Base-by-base conservation (phyloP, 177 flowering plant genomes). In the Telopea speciosissima region DNA sequence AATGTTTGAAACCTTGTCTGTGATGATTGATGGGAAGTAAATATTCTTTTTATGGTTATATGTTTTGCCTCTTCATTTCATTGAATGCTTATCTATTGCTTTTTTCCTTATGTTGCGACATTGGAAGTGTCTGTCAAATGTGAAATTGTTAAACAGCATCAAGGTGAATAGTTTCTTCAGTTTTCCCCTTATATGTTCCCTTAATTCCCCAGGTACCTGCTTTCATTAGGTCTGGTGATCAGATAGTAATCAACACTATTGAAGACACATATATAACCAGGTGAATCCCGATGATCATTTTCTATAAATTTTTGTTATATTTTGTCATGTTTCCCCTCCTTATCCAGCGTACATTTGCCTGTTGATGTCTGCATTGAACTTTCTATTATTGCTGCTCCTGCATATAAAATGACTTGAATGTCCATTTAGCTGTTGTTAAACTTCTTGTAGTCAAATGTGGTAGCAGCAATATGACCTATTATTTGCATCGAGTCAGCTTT, bases 231-330 rank as follows among this genome's bases (percentile, higher is more conserved):
- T 54, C 76, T 13, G 87, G 84, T 28, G 87, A 84, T 69, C 61
- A 67, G 81, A 71, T 86, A 59, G 66, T 84, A 62, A 65, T 86
- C 62, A 79, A 80, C 76, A 86, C 89, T 25, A 71, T 63, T 2
- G 87, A 86, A 60, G 80, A 86, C 71, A 72, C 89, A 33, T 86
- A 84, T 64, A 72, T 83, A 10, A 81, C 86, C 54, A 83, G 85
- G 89, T 86, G 59, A 62, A 72, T 70, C 58, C 68, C 14, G 16
- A 19, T 66, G 22, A 28, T 71, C 60, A 40, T n/a, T 52, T 49
- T 49, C 54, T 36, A 36, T 36, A 3, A 36, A 36, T 36, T 36
- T 36, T 36, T 36, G 40, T 36, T 36, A 5, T 36, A 8, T 36
- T 36, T 3, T 36, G 3, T 36, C 40, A 36, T 36, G 8, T 36